Conservation (phyloP, 805 yeast genomes). For the Saturnispora dispora region DNA sequence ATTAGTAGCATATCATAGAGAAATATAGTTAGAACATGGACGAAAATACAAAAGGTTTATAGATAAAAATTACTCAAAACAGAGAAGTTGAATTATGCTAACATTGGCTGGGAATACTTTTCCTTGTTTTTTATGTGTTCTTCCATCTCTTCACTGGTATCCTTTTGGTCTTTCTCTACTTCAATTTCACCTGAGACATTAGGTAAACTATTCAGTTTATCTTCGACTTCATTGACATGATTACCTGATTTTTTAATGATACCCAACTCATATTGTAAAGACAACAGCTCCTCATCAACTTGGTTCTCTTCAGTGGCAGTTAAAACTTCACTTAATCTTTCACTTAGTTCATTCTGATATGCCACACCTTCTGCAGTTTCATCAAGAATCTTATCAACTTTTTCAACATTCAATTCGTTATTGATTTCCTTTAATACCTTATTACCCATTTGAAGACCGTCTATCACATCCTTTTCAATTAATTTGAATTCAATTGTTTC, state of each 20-base stretch:
- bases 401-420: constrained; percentile 64
- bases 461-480: constrained; percentile 75
- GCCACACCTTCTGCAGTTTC: constrained; percentile 73
- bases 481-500: constrained; percentile 80
- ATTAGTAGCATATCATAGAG: background rate
- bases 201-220: constrained; percentile 20
- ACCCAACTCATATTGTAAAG: constrained; percentile 39
- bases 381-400: constrained; percentile 76
- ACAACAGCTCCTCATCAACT: constrained; percentile 54
- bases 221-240: constrained; percentile 7
- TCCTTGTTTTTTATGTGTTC: constrained; percentile 13
- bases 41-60: background rate
- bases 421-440: constrained; percentile 66
- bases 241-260: constrained; percentile 5
- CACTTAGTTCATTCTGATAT: constrained; percentile 67
- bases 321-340: constrained; percentile 37
- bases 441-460: constrained; percentile 77
- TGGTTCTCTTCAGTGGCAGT: constrained; percentile 46
- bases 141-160: constrained; percentile 6
- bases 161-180: constrained; percentile 7
- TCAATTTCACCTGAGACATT: constrained; percentile 23
- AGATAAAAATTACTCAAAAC: too few species aligned
- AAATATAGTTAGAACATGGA: background rate
- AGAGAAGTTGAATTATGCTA: background rate
- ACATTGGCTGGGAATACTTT: constrained; percentile 11